Evolutionary conservation across 1,284 basidiomycete genomes (phyloP).

Genomic region (Ceratorhiza oryzae-sativae): DNA sequence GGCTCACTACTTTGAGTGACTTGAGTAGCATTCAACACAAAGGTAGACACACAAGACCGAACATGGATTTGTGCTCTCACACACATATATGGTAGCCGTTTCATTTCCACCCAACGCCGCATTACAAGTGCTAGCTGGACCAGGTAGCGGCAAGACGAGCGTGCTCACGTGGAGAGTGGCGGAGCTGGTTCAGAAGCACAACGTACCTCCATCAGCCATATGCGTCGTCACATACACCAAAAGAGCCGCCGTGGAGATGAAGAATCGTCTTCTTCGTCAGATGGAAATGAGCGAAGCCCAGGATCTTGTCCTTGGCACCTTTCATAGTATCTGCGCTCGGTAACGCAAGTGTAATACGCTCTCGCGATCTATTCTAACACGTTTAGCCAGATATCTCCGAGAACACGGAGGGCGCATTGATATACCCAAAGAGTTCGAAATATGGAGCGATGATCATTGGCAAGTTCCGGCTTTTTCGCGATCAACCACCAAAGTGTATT

Average conservation of each 20-base stretch:
- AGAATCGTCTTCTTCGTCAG: slow-evolving; percentile 61
- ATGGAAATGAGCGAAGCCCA: neutral
- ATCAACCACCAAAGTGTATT: slow-evolving; percentile 63
- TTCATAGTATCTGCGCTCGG: slow-evolving; percentile 79
- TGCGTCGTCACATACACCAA: slow-evolving; percentile 87
- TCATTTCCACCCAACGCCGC: no score
- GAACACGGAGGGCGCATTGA: slow-evolving; percentile 67
- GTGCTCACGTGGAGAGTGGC: slow-evolving; percentile 82
- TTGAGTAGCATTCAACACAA: no score
- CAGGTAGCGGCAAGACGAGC: slow-evolving; percentile 53
- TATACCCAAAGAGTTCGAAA: slow-evolving; percentile 77
- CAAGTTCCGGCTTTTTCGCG: slow-evolving; percentile 51
- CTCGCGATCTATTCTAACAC: neutral
- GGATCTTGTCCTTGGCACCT: slow-evolving; percentile 56
- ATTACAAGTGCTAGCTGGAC: no score
- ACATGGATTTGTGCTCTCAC: no score
- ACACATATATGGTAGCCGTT: no score
- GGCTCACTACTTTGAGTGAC: no score
- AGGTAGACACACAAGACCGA: no score
- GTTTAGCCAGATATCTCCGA: slow-evolving; percentile 60
- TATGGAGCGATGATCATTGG: slow-evolving; percentile 86
- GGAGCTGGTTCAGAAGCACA: slow-evolving; percentile 69
- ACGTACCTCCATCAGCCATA: slow-evolving; percentile 65
- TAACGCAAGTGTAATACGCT: slow-evolving; percentile 46
- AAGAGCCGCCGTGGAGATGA: slow-evolving; percentile 92